These are phyloP conservation scores for Violaceomyces palustris DNA, from an alignment of 1,284 basidiomycete genomes.

Conservation along the genomic window DNA sequence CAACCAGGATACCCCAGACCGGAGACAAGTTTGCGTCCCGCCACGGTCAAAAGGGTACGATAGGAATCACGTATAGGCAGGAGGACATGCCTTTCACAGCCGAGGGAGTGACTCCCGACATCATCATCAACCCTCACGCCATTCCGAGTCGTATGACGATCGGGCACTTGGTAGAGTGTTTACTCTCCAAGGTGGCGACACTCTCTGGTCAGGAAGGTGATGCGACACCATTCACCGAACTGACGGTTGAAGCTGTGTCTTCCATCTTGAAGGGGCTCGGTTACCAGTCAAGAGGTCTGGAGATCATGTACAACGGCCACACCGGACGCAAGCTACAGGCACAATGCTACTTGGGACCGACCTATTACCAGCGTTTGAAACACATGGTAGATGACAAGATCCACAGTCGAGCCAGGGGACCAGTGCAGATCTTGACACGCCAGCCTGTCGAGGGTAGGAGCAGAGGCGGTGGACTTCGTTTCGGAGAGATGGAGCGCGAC, in stretches of 20 bases:
- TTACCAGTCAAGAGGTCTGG: conserved; percentile 79
- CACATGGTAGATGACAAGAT: conserved; percentile 99
- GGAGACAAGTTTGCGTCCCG: conserved; percentile 99
- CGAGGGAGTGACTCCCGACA: conserved; percentile 91
- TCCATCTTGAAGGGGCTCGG: conserved; percentile 43
- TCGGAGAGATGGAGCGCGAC: conserved; percentile 99
- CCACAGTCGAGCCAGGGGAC: conserved; percentile 92
- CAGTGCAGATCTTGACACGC: conserved; percentile 92
- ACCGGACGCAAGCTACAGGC: conserved; percentile 95
- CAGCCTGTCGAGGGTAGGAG: conserved; percentile 99
- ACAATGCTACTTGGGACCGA: conserved; percentile 95
- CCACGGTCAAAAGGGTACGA: conserved; percentile 99
- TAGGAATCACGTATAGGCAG: conserved; percentile 97
- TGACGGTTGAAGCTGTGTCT: conserved; percentile 78
- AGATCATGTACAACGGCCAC: conserved; percentile 98
- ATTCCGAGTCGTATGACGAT: conserved; percentile 99
- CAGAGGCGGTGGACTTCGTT: conserved; percentile 95
- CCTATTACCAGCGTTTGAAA: conserved; percentile 98
- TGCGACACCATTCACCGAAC: conserved; percentile 95
- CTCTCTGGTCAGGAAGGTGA: conserved; percentile 94
- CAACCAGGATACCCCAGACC: conserved; percentile 91
- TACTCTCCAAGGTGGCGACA: conserved; percentile 92
- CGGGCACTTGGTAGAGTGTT: conserved; percentile 97
- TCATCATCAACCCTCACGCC: conserved; percentile 98
- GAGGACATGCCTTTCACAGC: conserved; percentile 99